Percentiles rank a stretch among this genome's conserved stretches.
phyloP scores from a whole-genome alignment of 176 grass and related monocot genomes.

The Oryza coarctata region DNA sequence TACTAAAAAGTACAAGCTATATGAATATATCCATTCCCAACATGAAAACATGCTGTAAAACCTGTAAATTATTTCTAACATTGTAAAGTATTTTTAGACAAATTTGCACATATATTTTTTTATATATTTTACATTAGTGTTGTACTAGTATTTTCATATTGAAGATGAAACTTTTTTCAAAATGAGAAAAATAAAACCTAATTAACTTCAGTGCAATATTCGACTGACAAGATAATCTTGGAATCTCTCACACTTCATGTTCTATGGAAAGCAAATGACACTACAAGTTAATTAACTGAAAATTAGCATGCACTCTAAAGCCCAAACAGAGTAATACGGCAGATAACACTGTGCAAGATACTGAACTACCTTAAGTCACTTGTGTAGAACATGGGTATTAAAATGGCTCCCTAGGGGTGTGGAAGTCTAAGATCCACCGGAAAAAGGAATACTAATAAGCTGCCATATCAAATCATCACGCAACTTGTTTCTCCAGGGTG shows the following conservation, averaged over 20 bases:
- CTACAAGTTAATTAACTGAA: not conserved
- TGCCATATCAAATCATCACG: constrained; percentile 35
- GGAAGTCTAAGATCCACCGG: constrained; percentile 26
- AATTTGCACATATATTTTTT: not conserved
- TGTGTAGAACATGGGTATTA: not conserved
- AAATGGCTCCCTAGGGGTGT: not conserved
- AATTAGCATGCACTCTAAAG: not conserved
- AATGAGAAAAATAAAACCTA: not conserved
- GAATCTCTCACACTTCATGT: not conserved
- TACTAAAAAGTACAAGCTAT: no score
- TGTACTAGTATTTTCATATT: no score
- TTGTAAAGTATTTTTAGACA: no score
- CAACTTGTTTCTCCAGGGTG: constrained; percentile 29
- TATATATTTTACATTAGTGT: not conserved
- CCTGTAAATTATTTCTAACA: no score
- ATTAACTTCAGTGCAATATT: not conserved
- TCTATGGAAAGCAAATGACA: not conserved
- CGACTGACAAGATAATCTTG: not conserved
- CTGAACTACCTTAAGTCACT: not conserved
- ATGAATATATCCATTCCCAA: not conserved
- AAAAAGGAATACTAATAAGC: not conserved
- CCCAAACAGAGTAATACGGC: not conserved
- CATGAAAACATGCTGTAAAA: not conserved
- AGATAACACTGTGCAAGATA: not conserved
- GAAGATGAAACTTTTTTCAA: not conserved